Evolutionary conservation across 176 grass and related monocot species (phyloP).

Genomic region (Puccinellia tenuiflora): DNA sequence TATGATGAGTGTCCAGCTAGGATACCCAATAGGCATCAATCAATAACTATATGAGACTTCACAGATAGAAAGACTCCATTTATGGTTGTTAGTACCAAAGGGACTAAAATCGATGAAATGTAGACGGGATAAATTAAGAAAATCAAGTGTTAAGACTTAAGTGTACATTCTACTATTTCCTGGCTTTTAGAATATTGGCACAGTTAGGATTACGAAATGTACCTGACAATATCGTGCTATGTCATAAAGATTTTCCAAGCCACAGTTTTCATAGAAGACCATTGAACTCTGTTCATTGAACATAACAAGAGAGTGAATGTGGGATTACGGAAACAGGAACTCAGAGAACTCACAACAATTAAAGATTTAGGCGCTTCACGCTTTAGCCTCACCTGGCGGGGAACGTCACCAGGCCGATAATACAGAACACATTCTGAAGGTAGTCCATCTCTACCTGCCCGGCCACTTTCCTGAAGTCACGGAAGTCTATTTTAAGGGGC

Average conservation of each 20-base stretch:
- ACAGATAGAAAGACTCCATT: not conserved
- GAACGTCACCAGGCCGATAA: conserved; percentile 79
- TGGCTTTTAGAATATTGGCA: not conserved
- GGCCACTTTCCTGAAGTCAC: conserved; percentile 67
- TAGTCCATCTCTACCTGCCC: conserved; percentile 86
- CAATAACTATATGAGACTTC: not conserved
- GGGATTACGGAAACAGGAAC: conserved; percentile 15
- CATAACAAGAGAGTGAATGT: conserved; percentile 9
- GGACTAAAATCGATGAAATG: conserved; percentile 3
- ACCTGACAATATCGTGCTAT: conserved; percentile 92
- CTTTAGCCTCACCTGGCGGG: conserved; percentile 53
- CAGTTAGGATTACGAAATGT: not conserved
- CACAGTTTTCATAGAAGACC: conserved; percentile 94
- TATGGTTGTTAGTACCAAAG: conserved; percentile 9
- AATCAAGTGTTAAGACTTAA: conserved; percentile 3
- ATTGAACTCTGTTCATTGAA: conserved; percentile 72
- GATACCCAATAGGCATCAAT: not conserved
- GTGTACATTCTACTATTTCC: conserved; percentile 5
- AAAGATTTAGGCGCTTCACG: conserved; percentile 4
- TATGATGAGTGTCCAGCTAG: not conserved
- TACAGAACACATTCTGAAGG: conserved; percentile 88
- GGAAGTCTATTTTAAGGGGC: conserved; percentile 11
- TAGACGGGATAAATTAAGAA: not conserved
- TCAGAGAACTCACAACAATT: not conserved
- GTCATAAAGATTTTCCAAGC: conserved; percentile 95